Percentiles rank a stretch among this genome's conserved stretches.
Conservation (phyloP, 225 moss, liverwort and hornwort genomes). For the Marchantia paleacea region DNA sequence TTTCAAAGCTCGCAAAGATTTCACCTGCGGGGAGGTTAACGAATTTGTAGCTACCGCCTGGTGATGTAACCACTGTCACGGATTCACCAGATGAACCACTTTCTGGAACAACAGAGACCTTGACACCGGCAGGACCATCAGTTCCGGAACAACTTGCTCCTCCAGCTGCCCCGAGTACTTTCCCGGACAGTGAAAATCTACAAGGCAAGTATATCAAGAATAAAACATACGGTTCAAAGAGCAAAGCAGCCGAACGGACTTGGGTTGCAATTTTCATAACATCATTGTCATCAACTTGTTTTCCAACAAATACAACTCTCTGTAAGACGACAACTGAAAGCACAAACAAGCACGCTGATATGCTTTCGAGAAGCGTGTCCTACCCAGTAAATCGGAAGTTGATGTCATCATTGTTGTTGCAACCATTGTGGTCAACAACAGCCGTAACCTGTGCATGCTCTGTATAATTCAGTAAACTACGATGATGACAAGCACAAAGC, state of each 20-base stretch:
- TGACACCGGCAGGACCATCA: constrained; percentile 72
- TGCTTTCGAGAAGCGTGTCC: background rate
- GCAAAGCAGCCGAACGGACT: background rate
- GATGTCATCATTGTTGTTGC: constrained; percentile 84
- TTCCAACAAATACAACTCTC: no score
- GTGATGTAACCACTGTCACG: constrained; percentile 42
- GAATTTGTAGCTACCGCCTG: constrained; percentile 73
- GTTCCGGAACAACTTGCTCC: constrained; percentile 54
- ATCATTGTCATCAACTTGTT: background rate
- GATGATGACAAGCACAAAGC: background rate
- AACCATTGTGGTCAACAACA: constrained; percentile 63
- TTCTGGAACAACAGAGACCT: constrained; percentile 41
- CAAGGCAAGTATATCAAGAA: background rate
- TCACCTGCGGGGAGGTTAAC: constrained; percentile 63
- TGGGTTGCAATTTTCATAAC: no score
- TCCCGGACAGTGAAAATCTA: constrained; percentile 71
- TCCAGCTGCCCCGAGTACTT: constrained; percentile 60
- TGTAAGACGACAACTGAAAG: background rate
- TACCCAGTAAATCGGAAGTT: constrained; percentile 87
- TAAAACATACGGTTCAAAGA: background rate
- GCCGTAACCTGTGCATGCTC: constrained; percentile 53
- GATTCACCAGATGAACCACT: constrained; percentile 18
- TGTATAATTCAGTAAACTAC: background rate
- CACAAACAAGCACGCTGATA: background rate
- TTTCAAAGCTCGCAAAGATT: background rate